Base-by-base conservation (phyloP, 495 filamentous ascomycete genomes). In the Trichoderma orchidacearum region DNA sequence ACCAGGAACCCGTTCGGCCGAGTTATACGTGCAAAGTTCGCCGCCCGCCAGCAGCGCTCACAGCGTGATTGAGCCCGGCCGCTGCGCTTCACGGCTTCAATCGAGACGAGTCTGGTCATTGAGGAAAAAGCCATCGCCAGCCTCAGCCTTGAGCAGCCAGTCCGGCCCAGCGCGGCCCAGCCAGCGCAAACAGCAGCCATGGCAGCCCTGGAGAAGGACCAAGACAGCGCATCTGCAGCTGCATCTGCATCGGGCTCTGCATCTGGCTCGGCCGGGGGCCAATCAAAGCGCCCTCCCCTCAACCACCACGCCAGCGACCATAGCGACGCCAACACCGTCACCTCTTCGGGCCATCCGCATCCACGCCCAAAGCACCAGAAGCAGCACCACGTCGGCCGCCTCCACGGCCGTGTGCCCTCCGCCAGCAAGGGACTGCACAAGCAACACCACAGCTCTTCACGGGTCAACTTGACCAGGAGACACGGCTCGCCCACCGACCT, bases 271-370 rank as follows among this genome's bases (percentile, higher is more conserved):
- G 64, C 60, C 62, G 61, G 64, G 59, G 61, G 63, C 74, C 74
- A 77, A 77, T 77, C 73, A 75, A 75, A 73, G 65, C 64, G 68
- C 56, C 67, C 74, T 51, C 28, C 69, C 15, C 58, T 65, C 54
- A 62, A 60, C 62, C 67, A 66, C 54, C 56, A 63, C 60, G 66
- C 72, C 62, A 67, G 68, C 65, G 66, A 67, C 58, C 64, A 61
- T 17, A 61, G 60, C 56, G 62, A 67, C 53, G 38, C 38, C 38
- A 48, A 48, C 64, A 65, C 54, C 64, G 69, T 51, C 64, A 67
- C 30, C 70, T 68, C 50, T 45, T 66, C 30, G 72, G 72, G 63
- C 53, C 21, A 51, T 18, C 28, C 55, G 9, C 27, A 18, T 28
- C 55, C 13, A 5, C 54, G 45, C 30, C 18, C 21, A 28, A 51